Evolutionary conservation across 2,329 filamentous ascomycete species (phyloP).

Genomic region (Ceratocystis diversiconidia): DNA sequence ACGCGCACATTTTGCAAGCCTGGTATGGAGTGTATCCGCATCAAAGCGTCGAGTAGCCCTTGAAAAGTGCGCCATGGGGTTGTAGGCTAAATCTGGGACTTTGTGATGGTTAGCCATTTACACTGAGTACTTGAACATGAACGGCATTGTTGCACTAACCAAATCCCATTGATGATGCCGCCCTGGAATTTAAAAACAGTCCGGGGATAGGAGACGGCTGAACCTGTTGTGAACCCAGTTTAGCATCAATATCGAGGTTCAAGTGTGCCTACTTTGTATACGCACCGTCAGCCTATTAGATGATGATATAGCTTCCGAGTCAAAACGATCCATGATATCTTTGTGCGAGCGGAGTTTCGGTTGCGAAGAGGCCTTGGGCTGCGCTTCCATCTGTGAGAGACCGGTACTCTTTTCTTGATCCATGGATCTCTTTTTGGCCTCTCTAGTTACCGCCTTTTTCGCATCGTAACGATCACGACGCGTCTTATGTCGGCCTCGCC

Average conservation of each 20-base stretch:
- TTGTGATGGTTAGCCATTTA: constrained; percentile 17
- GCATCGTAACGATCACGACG: constrained; percentile 41
- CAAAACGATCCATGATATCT: constrained; percentile 42
- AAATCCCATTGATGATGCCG: constrained; percentile 18
- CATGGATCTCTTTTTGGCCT: constrained; percentile 17
- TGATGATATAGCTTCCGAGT: constrained; percentile 37
- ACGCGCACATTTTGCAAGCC: background rate
- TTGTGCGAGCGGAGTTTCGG: constrained; percentile 27
- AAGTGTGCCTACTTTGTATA: background rate
- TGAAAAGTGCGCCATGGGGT: constrained; percentile 29
- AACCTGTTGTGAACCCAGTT: constrained; percentile 21
- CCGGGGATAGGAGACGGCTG: constrained; percentile 26
- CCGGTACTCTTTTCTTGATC: background rate
- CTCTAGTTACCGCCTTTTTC: constrained; percentile 20
- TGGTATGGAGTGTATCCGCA: background rate
- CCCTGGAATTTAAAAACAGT: constrained; percentile 26
- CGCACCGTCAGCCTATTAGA: constrained; percentile 24
- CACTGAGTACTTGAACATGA: too few relatives aligned
- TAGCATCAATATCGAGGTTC: background rate
- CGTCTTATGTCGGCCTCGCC: constrained; percentile 40
- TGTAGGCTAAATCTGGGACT: constrained; percentile 41
- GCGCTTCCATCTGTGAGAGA: background rate
- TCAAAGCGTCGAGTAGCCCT: background rate
- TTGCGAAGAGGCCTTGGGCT: constrained; percentile 6
- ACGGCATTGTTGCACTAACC: constrained; percentile 19